phyloP scores from a whole-genome alignment of 1,139 yeast genomes.

The Yamadazyma siamensis region DNA sequence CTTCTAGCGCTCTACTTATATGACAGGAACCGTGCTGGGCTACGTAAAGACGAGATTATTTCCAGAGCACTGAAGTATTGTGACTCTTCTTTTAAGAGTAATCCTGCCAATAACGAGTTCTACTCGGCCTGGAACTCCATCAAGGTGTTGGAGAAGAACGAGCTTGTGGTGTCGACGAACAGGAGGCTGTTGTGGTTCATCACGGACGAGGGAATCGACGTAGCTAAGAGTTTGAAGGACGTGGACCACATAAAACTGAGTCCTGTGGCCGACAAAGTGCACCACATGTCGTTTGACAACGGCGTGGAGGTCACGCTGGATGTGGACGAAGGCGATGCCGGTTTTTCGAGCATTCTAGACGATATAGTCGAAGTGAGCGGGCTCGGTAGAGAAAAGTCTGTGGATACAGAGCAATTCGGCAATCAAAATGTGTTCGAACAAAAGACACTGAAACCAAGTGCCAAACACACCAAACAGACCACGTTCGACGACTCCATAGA shows the following conservation, averaged over 20 bases:
- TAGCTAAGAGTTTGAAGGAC: constrained; percentile 57
- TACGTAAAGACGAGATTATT: constrained; percentile 60
- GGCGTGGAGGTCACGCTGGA: constrained; percentile 28
- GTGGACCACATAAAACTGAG: constrained; percentile 39
- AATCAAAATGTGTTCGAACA: background rate
- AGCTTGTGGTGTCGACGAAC: constrained; percentile 55
- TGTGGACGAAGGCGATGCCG: constrained; percentile 3
- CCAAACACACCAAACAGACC: background rate
- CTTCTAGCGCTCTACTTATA: constrained; percentile 57
- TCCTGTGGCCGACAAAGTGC: constrained; percentile 14
- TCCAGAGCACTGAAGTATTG: constrained; percentile 58
- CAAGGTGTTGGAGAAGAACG: constrained; percentile 61
- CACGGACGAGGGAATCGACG: constrained; percentile 67
- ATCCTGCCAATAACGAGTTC: constrained; percentile 58
- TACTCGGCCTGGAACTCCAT: constrained; percentile 81
- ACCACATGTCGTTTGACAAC: constrained; percentile 34
- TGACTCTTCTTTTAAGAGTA: constrained; percentile 61
- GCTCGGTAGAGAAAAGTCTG: background rate
- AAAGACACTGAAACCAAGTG: too few relatives aligned
- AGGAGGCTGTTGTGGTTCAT: constrained; percentile 59
- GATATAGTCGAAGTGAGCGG: constrained; percentile 2
- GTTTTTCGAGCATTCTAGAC: too few relatives aligned
- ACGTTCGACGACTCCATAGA: background rate
- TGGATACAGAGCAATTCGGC: too few relatives aligned
- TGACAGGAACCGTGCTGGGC: constrained; percentile 49